Percentiles rank a stretch among this genome's conserved stretches.
These are phyloP conservation scores for Cordyceps militaris DNA, from an alignment of 2,329 filamentous ascomycete genomes.

Conservation along the genomic window DNA sequence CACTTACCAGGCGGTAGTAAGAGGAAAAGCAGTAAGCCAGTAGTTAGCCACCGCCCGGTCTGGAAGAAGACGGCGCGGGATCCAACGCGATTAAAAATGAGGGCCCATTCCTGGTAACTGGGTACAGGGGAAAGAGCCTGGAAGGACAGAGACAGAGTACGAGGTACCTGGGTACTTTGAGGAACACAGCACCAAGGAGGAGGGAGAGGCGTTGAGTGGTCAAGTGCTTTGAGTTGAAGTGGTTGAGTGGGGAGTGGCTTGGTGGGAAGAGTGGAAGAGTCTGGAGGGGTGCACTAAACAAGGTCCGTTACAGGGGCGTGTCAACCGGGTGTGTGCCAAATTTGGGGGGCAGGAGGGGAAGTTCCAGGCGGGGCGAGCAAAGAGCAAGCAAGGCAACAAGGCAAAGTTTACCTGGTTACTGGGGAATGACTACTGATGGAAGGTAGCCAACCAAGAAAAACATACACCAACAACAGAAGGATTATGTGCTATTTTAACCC, in stretches of 20 bases:
- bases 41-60: too few species aligned
- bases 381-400: background rate
- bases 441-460: too few species aligned
- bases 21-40: too few species aligned
- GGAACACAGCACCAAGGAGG: too few species aligned
- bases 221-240: too few species aligned
- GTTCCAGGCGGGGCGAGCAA: background rate
- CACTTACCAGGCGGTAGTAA: too few species aligned
- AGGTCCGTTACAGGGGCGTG: background rate
- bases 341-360: background rate
- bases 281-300: background rate
- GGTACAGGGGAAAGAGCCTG: too few species aligned
- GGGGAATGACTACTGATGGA: background rate
- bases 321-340: background rate
- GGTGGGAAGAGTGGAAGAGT: background rate
- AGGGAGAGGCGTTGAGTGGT: too few species aligned
- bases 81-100: conserved; percentile 5
- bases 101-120: conserved; percentile 1
- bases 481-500: background rate
- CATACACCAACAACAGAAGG: background rate
- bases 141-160: background rate
- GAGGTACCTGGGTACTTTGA: background rate
- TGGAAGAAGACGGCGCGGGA: background rate
- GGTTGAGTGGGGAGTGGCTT: too few species aligned
- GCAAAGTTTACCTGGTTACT: background rate